Evolutionary conservation across 352 stramenopile species (phyloP).

Genomic region (Plasmopara viticola): DNA sequence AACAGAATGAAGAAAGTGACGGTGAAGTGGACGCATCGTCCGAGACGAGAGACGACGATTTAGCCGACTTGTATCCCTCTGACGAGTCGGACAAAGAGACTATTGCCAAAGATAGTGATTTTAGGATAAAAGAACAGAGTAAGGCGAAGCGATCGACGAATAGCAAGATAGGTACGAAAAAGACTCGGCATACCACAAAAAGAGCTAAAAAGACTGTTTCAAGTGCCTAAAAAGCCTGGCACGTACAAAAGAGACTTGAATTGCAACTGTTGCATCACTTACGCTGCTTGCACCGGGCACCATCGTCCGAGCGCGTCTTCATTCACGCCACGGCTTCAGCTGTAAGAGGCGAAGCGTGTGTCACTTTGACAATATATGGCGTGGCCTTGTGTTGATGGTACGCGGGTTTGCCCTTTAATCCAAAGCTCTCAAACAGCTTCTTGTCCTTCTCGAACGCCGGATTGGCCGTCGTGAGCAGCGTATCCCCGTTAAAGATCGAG

Average conservation of each 20-base stretch:
- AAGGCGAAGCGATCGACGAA: constrained; percentile 39
- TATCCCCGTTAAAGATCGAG: constrained; percentile 98
- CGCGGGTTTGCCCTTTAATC: constrained; percentile 93
- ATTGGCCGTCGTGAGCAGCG: constrained; percentile 95
- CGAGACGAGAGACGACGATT: constrained; percentile 35
- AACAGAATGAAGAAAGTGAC: constrained; percentile 14
- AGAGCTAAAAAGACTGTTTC: too few relatives aligned
- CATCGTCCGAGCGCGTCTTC: not conserved
- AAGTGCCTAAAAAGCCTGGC: too few relatives aligned
- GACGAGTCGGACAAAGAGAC: constrained; percentile 39
- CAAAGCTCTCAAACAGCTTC: constrained; percentile 92
- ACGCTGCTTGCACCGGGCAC: too few relatives aligned
- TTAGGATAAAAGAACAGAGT: constrained; percentile 29
- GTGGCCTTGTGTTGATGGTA: constrained; percentile 84
- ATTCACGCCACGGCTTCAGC: constrained; percentile 31
- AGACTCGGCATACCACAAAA: too few relatives aligned
- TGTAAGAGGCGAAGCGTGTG: constrained; percentile 34
- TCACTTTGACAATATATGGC: constrained; percentile 81
- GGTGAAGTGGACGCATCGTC: constrained; percentile 16
- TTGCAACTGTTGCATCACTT: too few relatives aligned
- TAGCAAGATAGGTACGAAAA: too few relatives aligned
- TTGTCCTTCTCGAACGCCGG: constrained; percentile 95
- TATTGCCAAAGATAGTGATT: constrained; percentile 2
- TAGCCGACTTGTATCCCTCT: constrained; percentile 59
- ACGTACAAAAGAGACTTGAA: too few relatives aligned